Evolutionary conservation across 345 rosid species (phyloP).

Genomic region (Passiflora organensis): DNA sequence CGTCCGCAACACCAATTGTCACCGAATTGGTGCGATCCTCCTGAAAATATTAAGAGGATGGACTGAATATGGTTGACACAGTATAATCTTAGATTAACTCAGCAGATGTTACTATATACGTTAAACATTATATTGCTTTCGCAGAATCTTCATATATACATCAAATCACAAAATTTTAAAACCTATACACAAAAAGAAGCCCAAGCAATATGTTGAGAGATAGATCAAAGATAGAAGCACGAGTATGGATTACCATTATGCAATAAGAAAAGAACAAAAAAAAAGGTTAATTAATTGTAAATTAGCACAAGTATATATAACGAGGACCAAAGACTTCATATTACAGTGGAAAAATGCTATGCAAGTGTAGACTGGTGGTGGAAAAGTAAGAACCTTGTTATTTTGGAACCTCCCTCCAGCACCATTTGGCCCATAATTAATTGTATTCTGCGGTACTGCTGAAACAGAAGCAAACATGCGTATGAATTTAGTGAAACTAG

Average conservation of each 20-base stretch:
- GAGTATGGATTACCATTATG: too few relatives aligned
- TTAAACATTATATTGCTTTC: background rate
- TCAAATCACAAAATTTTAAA: too few relatives aligned
- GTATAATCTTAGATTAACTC: too few relatives aligned
- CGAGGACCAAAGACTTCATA: slow-evolving; percentile 6
- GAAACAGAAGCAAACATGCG: slow-evolving; percentile 62
- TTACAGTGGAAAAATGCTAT: slow-evolving; percentile 2
- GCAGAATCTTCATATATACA: too few relatives aligned
- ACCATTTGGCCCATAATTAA: slow-evolving; percentile 67
- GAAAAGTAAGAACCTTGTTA: slow-evolving; percentile 57
- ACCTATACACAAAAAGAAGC: too few relatives aligned
- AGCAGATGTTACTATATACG: too few relatives aligned
- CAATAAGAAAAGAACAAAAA: too few relatives aligned
- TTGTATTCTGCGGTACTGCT: slow-evolving; percentile 61
- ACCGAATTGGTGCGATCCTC: slow-evolving; percentile 65
- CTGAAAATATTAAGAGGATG: slow-evolving; percentile 38
- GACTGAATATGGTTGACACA: too few relatives aligned
- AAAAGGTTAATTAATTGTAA: too few relatives aligned
- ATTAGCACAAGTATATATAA: too few relatives aligned
- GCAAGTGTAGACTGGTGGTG: slow-evolving; percentile 13
- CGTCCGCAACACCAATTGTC: slow-evolving; percentile 89
- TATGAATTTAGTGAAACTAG: slow-evolving; percentile 66
- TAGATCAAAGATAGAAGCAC: too few relatives aligned
- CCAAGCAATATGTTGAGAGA: too few relatives aligned
- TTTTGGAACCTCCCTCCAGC: slow-evolving; percentile 72